Conservation (phyloP, 441 rosid species). For the Flueggea neowawraea region DNA sequence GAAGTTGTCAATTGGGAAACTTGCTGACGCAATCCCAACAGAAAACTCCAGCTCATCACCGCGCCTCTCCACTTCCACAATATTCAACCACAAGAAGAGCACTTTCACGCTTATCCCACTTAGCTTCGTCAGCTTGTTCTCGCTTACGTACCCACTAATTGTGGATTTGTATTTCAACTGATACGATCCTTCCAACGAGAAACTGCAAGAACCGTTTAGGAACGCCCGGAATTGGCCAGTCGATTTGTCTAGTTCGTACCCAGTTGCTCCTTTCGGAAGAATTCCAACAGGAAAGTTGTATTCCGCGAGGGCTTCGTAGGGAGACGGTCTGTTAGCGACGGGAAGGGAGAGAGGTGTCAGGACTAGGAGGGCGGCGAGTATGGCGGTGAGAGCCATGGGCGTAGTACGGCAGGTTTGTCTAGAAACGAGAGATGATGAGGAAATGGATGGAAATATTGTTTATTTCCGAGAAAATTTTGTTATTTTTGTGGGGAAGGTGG, state of each 20-base stretch:
- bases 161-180: slow-evolving; percentile 67
- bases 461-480: background rate
- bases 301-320: slow-evolving; percentile 52
- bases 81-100: slow-evolving; percentile 77
- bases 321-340: slow-evolving; percentile 29
- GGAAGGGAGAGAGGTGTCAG: slow-evolving; percentile 14
- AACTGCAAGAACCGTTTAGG: slow-evolving; percentile 57
- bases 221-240: slow-evolving; percentile 62
- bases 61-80: slow-evolving; percentile 66
- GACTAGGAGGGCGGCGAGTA: slow-evolving; percentile 18
- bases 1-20: slow-evolving; percentile 64
- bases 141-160: slow-evolving; percentile 58
- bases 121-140: slow-evolving; percentile 46
- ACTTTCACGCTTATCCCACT: slow-evolving; percentile 76
- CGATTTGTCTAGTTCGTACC: slow-evolving; percentile 54
- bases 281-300: slow-evolving; percentile 76
- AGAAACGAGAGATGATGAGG: too few relatives aligned
- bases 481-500: background rate
- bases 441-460: background rate
- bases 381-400: slow-evolving; percentile 6
- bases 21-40: slow-evolving; percentile 88
- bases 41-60: slow-evolving; percentile 67
- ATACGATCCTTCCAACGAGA: slow-evolving; percentile 80
- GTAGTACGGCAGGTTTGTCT: background rate
- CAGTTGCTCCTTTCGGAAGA: slow-evolving; percentile 59